Evolutionary conservation across 2,329 filamentous ascomycete genomes (phyloP), one percentile per base, ranked within the genome.

Genomic region (Trichophyton benhamiae): DNA sequence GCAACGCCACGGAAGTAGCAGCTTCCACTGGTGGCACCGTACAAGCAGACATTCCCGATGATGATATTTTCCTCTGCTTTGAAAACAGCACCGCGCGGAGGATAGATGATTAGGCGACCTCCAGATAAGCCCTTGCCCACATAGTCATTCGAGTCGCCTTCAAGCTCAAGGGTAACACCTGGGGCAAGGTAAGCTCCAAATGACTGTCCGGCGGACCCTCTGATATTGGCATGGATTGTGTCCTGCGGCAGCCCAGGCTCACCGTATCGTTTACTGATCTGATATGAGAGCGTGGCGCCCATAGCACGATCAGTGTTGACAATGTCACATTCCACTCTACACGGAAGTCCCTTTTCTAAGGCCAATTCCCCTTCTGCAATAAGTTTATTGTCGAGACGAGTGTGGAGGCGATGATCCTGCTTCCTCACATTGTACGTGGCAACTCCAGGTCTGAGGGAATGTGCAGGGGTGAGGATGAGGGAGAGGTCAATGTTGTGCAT

Each of bases 1-100:
- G 92, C 92, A 65, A 96, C 85, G 82, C 92, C 92, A 65, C 92
- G 89, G 89, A 97, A 96, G 85, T 90, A 97, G 78, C 89, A 95
- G 60, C 86, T 89, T 75, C 92, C 92, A 63, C 82, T 84, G 36
- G 92, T 97, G 64, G 91, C 92, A 75, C 92, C 92, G 73, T 97
- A 97, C 70, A 97, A 80, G 77, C 92, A 97, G 66, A 91, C 88
- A 72, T 97, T 97, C 65, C 92, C 92, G 61, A 96, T 86, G 60
- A 97, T 82, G 57, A 96, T 83, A 75, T 96, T 97, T 79, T 96
- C 91, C 75, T 97, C 92, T 0, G 92, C 90, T 79, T 95, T 95
- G 83, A 91, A 97, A 2, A 92, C 87, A 60, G 92, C 89, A 53
- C 87, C 85, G 55, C 91, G 88, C 57, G 91, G 91, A 64, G 92